Percentiles rank a stretch among this genome's conserved stretches.
Evolutionary conservation across 2,329 filamentous ascomycete species (phyloP).

Genomic region (Plectosphaerella sp.): DNA sequence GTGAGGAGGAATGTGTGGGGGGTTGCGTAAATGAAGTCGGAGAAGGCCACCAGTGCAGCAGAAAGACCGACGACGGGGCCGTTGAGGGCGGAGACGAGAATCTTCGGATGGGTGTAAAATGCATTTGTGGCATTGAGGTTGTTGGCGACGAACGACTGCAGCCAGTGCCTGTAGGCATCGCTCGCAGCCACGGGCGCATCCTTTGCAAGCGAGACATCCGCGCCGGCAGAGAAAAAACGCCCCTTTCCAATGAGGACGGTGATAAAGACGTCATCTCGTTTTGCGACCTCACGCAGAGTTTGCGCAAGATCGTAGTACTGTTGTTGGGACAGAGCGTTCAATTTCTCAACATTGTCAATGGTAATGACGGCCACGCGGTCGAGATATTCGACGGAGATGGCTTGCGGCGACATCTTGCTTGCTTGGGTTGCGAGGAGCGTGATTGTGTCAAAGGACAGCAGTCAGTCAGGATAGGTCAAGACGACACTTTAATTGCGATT

Average conservation of each 20-base stretch:
- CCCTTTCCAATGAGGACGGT: slow-evolving; percentile 83
- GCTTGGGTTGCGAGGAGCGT: background rate
- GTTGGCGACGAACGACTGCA: slow-evolving; percentile 71
- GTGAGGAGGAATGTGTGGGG: slow-evolving; percentile 83
- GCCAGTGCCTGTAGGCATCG: slow-evolving; percentile 48
- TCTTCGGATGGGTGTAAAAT: slow-evolving; percentile 91
- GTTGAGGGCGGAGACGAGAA: slow-evolving; percentile 87
- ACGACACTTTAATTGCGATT: too few relatives aligned
- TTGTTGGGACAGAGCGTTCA: slow-evolving; percentile 71
- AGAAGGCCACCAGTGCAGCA: slow-evolving; percentile 76
- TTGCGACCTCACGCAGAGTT: slow-evolving; percentile 72
- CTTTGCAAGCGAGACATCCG: slow-evolving; percentile 63
- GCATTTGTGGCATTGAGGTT: slow-evolving; percentile 88
- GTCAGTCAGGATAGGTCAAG: too few relatives aligned
- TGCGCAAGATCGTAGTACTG: slow-evolving; percentile 76
- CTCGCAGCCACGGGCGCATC: slow-evolving; percentile 29
- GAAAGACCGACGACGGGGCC: slow-evolving; percentile 86
- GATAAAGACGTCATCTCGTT: slow-evolving; percentile 73
- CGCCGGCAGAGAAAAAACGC: slow-evolving; percentile 83
- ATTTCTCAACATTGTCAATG: slow-evolving; percentile 78
- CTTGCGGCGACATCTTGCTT: slow-evolving; percentile 1
- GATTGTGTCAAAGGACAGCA: too few relatives aligned
- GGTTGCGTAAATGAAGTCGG: slow-evolving; percentile 87
- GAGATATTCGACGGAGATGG: slow-evolving; percentile 33
- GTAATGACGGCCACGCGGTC: slow-evolving; percentile 66